A percentile compares a stretch with the other conserved stretches of the same genome.
phyloP scores from a whole-genome alignment of 257 asterid genomes.

The Paraleonurus japonicus region DNA sequence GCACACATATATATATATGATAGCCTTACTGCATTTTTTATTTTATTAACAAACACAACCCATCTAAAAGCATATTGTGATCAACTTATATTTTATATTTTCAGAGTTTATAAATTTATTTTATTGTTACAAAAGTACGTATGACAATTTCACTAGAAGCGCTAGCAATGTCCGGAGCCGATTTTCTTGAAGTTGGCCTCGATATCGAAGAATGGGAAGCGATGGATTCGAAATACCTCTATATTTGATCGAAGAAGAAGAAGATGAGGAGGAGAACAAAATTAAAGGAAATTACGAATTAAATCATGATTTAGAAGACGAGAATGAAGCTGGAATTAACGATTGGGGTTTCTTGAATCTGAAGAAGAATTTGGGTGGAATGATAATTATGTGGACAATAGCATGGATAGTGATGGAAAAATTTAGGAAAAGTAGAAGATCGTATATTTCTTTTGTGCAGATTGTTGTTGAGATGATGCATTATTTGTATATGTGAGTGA shows the following conservation, averaged over 20 bases:
- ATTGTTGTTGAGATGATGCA: neutral
- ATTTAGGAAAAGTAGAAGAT: neutral
- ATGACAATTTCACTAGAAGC: constrained; percentile 51
- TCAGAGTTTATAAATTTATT: neutral
- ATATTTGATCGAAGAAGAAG: constrained; percentile 35
- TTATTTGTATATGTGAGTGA: neutral
- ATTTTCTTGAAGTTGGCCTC: constrained; percentile 26
- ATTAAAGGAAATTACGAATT: neutral
- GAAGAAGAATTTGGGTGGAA: neutral
- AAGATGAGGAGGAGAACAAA: neutral
- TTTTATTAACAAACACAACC: neutral
- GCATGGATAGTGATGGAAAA: constrained; percentile 5
- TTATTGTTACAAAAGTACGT: neutral
- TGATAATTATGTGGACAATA: constrained; percentile 20
- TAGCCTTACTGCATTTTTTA: neutral
- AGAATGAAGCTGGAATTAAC: too few relatives aligned
- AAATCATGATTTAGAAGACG: neutral
- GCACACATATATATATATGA: neutral
- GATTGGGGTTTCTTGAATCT: constrained; percentile 3
- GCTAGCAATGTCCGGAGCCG: constrained; percentile 51
- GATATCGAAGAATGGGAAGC: constrained; percentile 32
- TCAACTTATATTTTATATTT: neutral
- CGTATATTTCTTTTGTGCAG: neutral
- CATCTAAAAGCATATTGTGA: too few relatives aligned
- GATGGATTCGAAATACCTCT: constrained; percentile 32